These are phyloP conservation scores for Xylaria sp. DNA, from an alignment of 2,329 filamentous ascomycete species.

Conservation along the genomic window DNA sequence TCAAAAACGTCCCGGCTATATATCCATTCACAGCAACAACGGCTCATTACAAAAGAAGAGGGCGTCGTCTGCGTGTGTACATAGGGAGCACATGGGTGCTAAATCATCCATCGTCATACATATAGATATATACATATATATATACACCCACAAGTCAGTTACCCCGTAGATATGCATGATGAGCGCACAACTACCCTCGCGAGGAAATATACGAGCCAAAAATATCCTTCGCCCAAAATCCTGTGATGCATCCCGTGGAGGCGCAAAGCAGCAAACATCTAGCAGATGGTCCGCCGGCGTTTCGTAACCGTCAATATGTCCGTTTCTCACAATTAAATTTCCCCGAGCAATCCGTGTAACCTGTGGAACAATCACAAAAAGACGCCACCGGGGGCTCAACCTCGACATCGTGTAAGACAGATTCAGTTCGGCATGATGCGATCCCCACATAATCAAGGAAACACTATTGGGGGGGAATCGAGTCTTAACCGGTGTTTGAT, in stretches of 20 bases:
- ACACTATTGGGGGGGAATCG: background rate
- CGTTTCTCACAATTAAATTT: background rate
- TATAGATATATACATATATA: background rate
- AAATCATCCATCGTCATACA: background rate
- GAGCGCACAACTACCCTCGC: no score
- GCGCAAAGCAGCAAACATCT: background rate
- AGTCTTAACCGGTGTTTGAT: background rate
- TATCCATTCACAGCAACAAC: slow-evolving; percentile 1
- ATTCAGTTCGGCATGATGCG: background rate
- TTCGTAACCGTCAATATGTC: background rate
- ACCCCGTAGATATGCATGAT: background rate
- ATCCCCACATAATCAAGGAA: background rate
- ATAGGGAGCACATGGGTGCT: slow-evolving; percentile 6
- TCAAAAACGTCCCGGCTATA: background rate
- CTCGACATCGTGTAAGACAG: background rate
- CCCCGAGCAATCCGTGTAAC: background rate
- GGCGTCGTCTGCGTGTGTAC: background rate
- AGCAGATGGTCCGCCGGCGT: background rate
- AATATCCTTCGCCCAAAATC: background rate
- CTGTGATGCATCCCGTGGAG: background rate
- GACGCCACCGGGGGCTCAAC: background rate
- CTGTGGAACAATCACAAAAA: background rate
- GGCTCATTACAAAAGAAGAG: background rate
- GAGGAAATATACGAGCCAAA: background rate
- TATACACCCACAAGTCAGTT: background rate